Percentiles rank a stretch among this genome's conserved stretches.
phyloP scores from a whole-genome alignment of 2,329 filamentous ascomycete genomes.

The Setomelanomma holmii region DNA sequence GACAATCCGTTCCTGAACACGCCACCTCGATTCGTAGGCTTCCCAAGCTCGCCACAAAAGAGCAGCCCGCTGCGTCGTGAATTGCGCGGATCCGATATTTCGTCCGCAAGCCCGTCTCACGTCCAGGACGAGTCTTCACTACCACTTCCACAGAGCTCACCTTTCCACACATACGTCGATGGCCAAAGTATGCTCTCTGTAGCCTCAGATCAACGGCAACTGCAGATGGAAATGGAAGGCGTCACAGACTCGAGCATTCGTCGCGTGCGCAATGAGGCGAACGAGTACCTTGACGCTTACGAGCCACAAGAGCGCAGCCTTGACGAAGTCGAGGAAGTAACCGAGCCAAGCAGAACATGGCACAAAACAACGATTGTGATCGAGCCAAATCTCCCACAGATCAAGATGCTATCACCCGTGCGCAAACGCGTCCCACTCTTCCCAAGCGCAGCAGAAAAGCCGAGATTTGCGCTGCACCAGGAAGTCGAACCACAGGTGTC shows the following conservation, averaged over 20 bases:
- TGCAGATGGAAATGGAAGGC: constrained; percentile 40
- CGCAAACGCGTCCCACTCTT: constrained; percentile 21
- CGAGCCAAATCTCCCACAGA: constrained; percentile 31
- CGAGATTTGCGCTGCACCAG: neutral
- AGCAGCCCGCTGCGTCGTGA: constrained; percentile 46
- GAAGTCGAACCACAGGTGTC: neutral
- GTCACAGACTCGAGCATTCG: constrained; percentile 35
- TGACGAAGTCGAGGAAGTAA: constrained; percentile 45
- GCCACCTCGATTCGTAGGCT: constrained; percentile 37
- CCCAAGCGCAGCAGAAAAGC: constrained; percentile 3
- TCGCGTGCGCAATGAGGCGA: constrained; percentile 41
- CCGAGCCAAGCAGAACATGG: constrained; percentile 37
- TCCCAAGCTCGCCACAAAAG: constrained; percentile 38
- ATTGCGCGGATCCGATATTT: constrained; percentile 34
- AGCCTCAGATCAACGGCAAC: constrained; percentile 41
- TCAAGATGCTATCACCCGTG: constrained; percentile 24
- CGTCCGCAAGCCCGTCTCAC: constrained; percentile 25
- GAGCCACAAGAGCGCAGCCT: constrained; percentile 40
- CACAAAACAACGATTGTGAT: constrained; percentile 22
- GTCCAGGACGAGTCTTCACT: constrained; percentile 38
- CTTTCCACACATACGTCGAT: constrained; percentile 40
- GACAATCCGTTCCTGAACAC: constrained; percentile 41
- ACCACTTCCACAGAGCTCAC: constrained; percentile 41
- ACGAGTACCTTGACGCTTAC: constrained; percentile 44
- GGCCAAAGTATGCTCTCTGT: constrained; percentile 31